Conservation (phyloP, 108 stramenopile genomes). For the Pelagomonas calceolata region DNA sequence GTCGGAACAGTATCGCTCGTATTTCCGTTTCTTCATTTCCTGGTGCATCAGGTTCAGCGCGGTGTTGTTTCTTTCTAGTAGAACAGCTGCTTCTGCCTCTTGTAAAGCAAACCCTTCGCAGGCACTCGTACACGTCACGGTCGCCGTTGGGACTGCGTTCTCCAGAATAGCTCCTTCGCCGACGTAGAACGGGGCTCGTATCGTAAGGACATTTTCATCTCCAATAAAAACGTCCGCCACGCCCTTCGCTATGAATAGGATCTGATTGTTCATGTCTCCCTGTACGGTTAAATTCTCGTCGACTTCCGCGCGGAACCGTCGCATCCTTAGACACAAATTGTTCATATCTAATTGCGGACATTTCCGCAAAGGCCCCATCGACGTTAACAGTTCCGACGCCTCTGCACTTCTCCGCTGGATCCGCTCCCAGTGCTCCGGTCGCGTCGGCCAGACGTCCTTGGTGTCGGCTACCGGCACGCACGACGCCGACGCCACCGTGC, state of each 20-base stretch:
- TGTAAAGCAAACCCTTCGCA: not conserved
- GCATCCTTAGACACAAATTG: not conserved
- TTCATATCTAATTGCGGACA: not conserved
- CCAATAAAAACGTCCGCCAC: not conserved
- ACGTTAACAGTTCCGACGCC: not conserved
- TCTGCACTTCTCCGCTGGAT: not conserved
- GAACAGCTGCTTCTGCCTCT: not conserved
- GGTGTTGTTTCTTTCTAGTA: not conserved
- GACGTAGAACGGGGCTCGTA: not conserved
- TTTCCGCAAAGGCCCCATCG: not conserved
- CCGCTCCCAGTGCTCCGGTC: not conserved
- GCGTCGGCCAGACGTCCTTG: not conserved
- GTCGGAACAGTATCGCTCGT: not conserved
- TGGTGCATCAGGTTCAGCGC: not conserved
- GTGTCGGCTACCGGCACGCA: not conserved
- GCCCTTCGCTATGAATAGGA: not conserved
- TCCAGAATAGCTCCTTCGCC: not conserved
- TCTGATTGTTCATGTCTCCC: not conserved
- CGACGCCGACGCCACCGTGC: not conserved
- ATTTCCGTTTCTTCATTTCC: not conserved
- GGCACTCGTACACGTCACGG: not conserved
- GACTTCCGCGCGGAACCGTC: not conserved
- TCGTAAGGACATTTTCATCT: not conserved
- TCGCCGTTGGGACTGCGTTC: not conserved
- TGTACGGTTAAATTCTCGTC: not conserved